Percentiles rank a stretch among this genome's conserved stretches.
Evolutionary conservation across 176 grass and related monocot genomes (phyloP).

Genomic region (Saccharum officinarum): DNA sequence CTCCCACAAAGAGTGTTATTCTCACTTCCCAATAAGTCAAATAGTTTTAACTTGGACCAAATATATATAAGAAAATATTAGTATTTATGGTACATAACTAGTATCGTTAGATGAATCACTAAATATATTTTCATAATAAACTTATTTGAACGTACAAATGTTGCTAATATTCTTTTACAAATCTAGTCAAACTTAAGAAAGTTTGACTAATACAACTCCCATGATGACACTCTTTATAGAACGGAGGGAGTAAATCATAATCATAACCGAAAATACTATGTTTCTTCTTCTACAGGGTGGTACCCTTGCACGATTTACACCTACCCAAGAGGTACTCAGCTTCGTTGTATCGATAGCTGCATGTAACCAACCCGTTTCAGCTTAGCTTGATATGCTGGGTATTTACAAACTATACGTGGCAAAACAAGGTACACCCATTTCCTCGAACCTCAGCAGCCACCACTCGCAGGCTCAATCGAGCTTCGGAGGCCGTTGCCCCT

Average conservation of each 20-base stretch:
- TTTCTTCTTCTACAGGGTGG: slow-evolving; percentile 33
- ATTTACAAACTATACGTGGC: slow-evolving; percentile 51
- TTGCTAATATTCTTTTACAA: too few relatives aligned
- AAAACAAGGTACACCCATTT: slow-evolving; percentile 13
- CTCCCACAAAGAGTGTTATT: too few relatives aligned
- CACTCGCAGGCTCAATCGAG: slow-evolving; percentile 84
- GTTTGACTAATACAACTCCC: too few relatives aligned
- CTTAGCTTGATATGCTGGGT: background rate
- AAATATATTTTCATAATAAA: too few relatives aligned
- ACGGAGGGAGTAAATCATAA: background rate
- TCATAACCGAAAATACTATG: slow-evolving; percentile 28
- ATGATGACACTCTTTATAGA: too few relatives aligned
- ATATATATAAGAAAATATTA: too few relatives aligned
- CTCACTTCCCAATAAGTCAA: too few relatives aligned
- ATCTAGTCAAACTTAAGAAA: too few relatives aligned
- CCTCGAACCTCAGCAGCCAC: slow-evolving; percentile 57
- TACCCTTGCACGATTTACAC: slow-evolving; percentile 36
- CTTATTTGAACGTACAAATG: too few relatives aligned
- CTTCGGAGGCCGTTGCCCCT: slow-evolving; percentile 81
- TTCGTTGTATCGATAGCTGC: background rate
- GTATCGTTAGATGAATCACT: too few relatives aligned
- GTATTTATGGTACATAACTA: too few relatives aligned
- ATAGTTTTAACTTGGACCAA: too few relatives aligned
- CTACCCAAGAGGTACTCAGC: slow-evolving; percentile 1
- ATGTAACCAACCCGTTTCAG: slow-evolving; percentile 2